Base-by-base conservation (phyloP, 2,329 filamentous ascomycete genomes). In the Hysterium pulicare region DNA sequence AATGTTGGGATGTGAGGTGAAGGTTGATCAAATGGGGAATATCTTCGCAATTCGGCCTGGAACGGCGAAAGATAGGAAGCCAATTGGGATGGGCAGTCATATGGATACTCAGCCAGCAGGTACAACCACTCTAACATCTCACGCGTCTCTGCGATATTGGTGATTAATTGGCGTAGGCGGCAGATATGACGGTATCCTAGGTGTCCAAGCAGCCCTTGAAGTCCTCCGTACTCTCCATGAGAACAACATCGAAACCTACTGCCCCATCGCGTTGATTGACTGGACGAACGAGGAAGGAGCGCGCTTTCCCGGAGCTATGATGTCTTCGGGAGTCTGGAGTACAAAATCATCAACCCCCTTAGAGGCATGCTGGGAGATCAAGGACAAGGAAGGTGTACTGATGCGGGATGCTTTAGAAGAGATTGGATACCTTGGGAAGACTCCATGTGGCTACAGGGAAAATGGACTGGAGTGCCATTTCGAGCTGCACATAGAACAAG, bases 281-380 rank as follows among this genome's bases (percentile, higher is more conserved):
- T 87, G 83, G 84, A 89, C 84, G 1, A 87, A 87, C 57, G 87
- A 90, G 69, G 87, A 91, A 68, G 86, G 86, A 2, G 86, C 86
- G 1, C 77, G 86, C 0, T 90, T 90, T 49, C 85, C 86, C 0
- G 80, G 81, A 24, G 84, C 80, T 17, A 88, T 87, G 80, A 71
- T 86, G 40, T 72, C 81, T 0, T 88, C 84, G 0, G 86, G 84
- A 1, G 86, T 90, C 7, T 90, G 86, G 86, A 59, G 55, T 15
- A 59, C 54, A 6, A 80, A 84, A 0, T 83, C 73, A 17, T 71
- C 71, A 7, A 56, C 57, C 1, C 41, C 46, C 7, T 34, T 67
- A 1, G 44, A 57, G 19, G 47, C 54, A 3, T 64, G 61, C 22
- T 59, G 61, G 46, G 46, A 45, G 3, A 51, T 50, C 10, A 46